Percentiles rank a stretch among this genome's conserved stretches.
These are phyloP conservation scores for Fusarium bactridioides DNA, from an alignment of 2,329 filamentous ascomycete genomes.

Conservation along the genomic window DNA sequence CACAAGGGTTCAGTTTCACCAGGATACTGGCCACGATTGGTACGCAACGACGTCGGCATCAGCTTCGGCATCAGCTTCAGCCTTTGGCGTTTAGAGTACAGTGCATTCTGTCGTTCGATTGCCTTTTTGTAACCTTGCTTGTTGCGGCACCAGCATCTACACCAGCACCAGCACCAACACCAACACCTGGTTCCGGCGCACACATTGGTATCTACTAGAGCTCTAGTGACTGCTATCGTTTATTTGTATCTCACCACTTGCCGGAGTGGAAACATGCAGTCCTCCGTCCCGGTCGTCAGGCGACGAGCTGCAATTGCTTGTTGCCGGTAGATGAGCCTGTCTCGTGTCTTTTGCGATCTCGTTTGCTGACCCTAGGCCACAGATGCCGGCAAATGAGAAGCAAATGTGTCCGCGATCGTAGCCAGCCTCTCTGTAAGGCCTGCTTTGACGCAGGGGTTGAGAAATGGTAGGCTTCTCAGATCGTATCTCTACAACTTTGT, in stretches of 20 bases:
- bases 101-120: not conserved
- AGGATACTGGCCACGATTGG: not conserved
- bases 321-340: constrained; percentile 53
- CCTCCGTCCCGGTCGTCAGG: constrained; percentile 48
- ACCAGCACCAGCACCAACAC: not conserved
- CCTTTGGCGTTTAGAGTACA: constrained; percentile 1
- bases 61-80: not conserved
- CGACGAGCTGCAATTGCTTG: constrained; percentile 62
- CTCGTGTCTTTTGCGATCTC: not conserved
- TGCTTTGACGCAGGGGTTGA: constrained; percentile 60
- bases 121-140: not conserved
- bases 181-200: not conserved
- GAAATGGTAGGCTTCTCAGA: constrained; percentile 54
- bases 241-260: not conserved
- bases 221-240: not conserved
- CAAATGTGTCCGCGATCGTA: constrained; percentile 62
- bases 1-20: constrained; percentile 15
- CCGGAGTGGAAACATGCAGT: constrained; percentile 7
- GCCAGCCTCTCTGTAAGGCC: constrained; percentile 58
- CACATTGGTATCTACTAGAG: not conserved
- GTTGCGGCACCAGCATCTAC: not conserved
- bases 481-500: not conserved
- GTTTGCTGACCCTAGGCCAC: constrained; percentile 2
- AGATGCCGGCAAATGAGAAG: constrained; percentile 65
- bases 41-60: not conserved